phyloP scores from a whole-genome alignment of 2,329 filamentous ascomycete species.

The Hypoxylon sp. region DNA sequence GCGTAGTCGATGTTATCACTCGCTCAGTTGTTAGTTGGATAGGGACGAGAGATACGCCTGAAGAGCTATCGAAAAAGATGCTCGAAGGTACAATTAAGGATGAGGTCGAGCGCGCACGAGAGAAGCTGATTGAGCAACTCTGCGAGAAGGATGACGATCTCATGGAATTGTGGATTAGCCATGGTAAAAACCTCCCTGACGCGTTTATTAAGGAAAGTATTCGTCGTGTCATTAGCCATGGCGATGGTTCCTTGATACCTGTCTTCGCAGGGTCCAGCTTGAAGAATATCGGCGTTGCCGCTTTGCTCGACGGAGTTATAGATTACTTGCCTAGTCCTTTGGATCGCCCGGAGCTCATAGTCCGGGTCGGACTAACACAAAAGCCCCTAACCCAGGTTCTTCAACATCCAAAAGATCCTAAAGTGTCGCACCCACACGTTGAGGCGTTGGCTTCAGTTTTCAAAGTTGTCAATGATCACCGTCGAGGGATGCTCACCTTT shows the following conservation, averaged over 20 bases:
- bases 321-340: constrained; percentile 88
- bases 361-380: constrained; percentile 75
- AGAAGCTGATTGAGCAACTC: constrained; percentile 83
- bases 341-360: constrained; percentile 84
- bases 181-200: constrained; percentile 80
- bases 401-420: constrained; percentile 51
- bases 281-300: constrained; percentile 93
- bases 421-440: constrained; percentile 57
- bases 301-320: constrained; percentile 88
- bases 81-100: constrained; percentile 67
- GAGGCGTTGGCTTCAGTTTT: constrained; percentile 79
- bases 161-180: constrained; percentile 86
- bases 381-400: constrained; percentile 63
- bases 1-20: constrained; percentile 87
- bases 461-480: constrained; percentile 92
- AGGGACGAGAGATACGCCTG: constrained; percentile 58
- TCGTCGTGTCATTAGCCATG: constrained; percentile 77
- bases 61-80: constrained; percentile 65
- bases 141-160: constrained; percentile 91
- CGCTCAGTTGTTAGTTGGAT: constrained; percentile 81
- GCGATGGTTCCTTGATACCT: constrained; percentile 82
- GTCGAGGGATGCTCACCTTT: constrained; percentile 89
- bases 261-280: constrained; percentile 94
- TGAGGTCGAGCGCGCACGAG: constrained; percentile 82
- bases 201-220: constrained; percentile 80